Evolutionary conservation across 2,329 filamentous ascomycete species (phyloP), one percentile per base, ranked within the genome.

Genomic region (Gnomoniopsis smithogilvyi): DNA sequence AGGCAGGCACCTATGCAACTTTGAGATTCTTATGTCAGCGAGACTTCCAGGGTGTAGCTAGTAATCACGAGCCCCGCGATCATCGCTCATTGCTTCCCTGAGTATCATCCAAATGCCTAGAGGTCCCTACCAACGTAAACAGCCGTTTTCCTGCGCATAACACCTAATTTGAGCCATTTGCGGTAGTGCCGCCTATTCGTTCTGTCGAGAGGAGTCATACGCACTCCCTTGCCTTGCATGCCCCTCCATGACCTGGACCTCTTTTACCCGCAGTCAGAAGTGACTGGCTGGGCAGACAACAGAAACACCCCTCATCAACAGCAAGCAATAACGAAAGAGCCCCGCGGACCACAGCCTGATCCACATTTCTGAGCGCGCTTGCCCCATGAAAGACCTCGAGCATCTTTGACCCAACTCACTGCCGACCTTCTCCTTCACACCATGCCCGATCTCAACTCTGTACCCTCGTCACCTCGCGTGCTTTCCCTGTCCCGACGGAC

Each of bases 361-460:
- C 45, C 45, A 47, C 45, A 24, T 15, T 15, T 47, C 43, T 19
- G 43, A 6, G 11, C 43, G 43, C 17, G 19, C 43, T 19, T 22
- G 7, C 8, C 43, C 3, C 6, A 6, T 45, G n/a, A 45, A 47
- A 12, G 4, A 47, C 19, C 19, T 24, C 3, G 24, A 47, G 19
- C 24, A 47, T 7, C 10, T 26, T 12, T 6, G 14, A 24, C 19
- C 19, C 4, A 30, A 30, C 4, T 30, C 8, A 30, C 26, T 30
- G 26, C 26, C 26, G 26, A 8, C 41, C 1, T 22, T 34, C 26
- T 34, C 6, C n/a, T 50, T 55, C 19, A 17, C 62, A 67, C 58
- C 53, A 83, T 82, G 80, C 80, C 80, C 24, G 81, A 84, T 64
- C 76, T 84, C 64, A 84, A 85, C 72, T 79, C 80, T 19, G 79